Percentiles rank a stretch among this genome's conserved stretches.
Conservation (phyloP, 768 basidiomycete genomes). For the Xerocomus potaroensis region DNA sequence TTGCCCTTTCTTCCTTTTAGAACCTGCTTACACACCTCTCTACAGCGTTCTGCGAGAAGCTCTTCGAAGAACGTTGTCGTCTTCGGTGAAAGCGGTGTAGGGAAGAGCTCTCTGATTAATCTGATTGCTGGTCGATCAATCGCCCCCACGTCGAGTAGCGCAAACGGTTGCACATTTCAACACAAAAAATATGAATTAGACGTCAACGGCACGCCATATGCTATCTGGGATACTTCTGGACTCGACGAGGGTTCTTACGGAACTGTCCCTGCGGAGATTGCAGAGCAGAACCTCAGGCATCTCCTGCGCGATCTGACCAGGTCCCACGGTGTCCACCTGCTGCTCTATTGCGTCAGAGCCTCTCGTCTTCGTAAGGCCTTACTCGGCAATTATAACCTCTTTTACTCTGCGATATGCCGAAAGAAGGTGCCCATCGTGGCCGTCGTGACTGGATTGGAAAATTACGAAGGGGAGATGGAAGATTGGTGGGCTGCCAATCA, state of each 20-base stretch:
- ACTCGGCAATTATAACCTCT: slow-evolving; percentile 36
- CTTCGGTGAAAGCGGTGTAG: slow-evolving; percentile 29
- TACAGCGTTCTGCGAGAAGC: slow-evolving; percentile 8
- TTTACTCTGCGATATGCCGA: slow-evolving; percentile 33
- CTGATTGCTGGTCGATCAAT: slow-evolving; percentile 38
- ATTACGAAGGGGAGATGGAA: slow-evolving; percentile 28
- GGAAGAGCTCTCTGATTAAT: slow-evolving; percentile 43
- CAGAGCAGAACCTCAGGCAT: slow-evolving; percentile 22
- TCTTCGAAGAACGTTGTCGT: slow-evolving; percentile 24
- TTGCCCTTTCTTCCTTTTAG: neutral
- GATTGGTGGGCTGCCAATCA: slow-evolving; percentile 34
- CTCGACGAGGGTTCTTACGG: slow-evolving; percentile 35
- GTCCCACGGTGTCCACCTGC: slow-evolving; percentile 28
- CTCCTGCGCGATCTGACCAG: slow-evolving; percentile 23
- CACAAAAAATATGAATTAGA: slow-evolving; percentile 25
- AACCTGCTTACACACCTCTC: slow-evolving; percentile 5
- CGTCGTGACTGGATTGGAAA: slow-evolving; percentile 37
- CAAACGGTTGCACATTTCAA: slow-evolving; percentile 33
- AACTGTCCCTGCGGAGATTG: slow-evolving; percentile 27
- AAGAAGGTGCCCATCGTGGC: slow-evolving; percentile 35
- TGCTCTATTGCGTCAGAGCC: slow-evolving; percentile 34
- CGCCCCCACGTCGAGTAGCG: slow-evolving; percentile 31
- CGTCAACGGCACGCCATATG: slow-evolving; percentile 21
- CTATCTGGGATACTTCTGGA: slow-evolving; percentile 38
- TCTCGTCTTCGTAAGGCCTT: slow-evolving; percentile 24